Evolutionary conservation across 2,329 filamentous ascomycete species (phyloP).

Genomic region (Mycocentrospora acerina): DNA sequence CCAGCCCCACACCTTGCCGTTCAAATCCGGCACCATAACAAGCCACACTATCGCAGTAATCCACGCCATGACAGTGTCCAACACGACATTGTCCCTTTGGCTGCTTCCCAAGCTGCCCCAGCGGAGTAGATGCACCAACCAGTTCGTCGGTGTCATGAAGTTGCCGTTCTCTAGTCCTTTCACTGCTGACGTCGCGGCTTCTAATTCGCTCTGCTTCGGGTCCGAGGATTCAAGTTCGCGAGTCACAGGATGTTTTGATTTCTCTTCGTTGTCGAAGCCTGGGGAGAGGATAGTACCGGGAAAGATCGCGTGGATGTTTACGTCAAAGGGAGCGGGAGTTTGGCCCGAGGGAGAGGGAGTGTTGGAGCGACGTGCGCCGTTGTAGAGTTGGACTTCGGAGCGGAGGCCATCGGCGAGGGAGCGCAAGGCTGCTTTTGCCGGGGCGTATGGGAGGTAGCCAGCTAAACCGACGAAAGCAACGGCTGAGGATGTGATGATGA

Average conservation of each 20-base stretch:
- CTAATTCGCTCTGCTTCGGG: conserved; percentile 72
- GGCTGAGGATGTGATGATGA: conserved; percentile 84
- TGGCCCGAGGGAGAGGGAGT: conserved; percentile 21
- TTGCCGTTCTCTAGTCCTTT: conserved; percentile 76
- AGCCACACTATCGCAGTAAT: conserved; percentile 56
- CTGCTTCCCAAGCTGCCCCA: conserved; percentile 56
- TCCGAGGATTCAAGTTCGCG: conserved; percentile 80
- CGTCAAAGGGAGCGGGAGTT: conserved; percentile 59
- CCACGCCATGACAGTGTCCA: conserved; percentile 59
- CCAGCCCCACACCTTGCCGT: conserved; percentile 58
- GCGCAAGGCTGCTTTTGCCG: conserved; percentile 82
- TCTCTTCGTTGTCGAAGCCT: conserved; percentile 74
- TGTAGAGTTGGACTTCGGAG: conserved; percentile 85
- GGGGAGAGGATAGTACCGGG: conserved; percentile 81
- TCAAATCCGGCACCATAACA: conserved; percentile 59
- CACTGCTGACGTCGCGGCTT: conserved; percentile 72
- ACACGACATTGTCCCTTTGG: conserved; percentile 54
- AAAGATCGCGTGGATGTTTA: conserved; percentile 79
- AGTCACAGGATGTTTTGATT: conserved; percentile 78
- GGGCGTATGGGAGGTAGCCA: conserved; percentile 82
- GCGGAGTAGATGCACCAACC: conserved; percentile 72
- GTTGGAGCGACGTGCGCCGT: conserved; percentile 56
- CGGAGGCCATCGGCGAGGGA: conserved; percentile 79
- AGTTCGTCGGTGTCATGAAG: conserved; percentile 75
- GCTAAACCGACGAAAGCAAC: conserved; percentile 73